Evolutionary conservation across 2,329 filamentous ascomycete species (phyloP).

Genomic region (Pseudogymnoascus pannorum): DNA sequence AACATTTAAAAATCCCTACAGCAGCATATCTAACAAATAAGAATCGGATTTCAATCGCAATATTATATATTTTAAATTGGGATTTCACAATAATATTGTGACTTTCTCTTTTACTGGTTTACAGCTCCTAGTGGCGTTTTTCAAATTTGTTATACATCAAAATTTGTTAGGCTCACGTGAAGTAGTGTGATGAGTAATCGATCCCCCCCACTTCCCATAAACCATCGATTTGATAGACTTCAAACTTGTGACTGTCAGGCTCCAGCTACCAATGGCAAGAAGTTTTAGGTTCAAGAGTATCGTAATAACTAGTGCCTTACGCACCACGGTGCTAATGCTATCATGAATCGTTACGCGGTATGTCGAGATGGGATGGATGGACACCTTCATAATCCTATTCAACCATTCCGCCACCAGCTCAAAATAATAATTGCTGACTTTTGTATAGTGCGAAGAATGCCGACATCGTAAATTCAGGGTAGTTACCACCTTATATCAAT

Average conservation of each 20-base stretch:
- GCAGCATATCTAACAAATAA: neutral
- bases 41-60: neutral
- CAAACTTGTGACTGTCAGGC: neutral
- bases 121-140: neutral
- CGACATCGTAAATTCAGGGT: conserved; percentile 4
- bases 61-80: neutral
- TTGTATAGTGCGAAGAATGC: conserved; percentile 8
- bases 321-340: conserved; percentile 6
- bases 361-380: neutral
- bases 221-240: conserved; percentile 5
- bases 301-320: neutral
- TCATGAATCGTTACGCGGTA: conserved; percentile 7
- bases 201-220: conserved; percentile 3
- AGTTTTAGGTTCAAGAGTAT: conserved; percentile 2
- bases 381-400: neutral
- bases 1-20: neutral
- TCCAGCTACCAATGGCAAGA: neutral
- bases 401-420: neutral
- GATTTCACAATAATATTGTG: neutral
- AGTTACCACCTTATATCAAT: conserved; percentile 9
- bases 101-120: neutral
- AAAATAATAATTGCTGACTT: neutral
- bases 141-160: neutral
- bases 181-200: conserved; percentile 7
- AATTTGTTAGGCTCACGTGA: conserved; percentile 2